phyloP scores from a whole-genome alignment of 129 eudicot species.

The Chrysanthemum makinoi region DNA sequence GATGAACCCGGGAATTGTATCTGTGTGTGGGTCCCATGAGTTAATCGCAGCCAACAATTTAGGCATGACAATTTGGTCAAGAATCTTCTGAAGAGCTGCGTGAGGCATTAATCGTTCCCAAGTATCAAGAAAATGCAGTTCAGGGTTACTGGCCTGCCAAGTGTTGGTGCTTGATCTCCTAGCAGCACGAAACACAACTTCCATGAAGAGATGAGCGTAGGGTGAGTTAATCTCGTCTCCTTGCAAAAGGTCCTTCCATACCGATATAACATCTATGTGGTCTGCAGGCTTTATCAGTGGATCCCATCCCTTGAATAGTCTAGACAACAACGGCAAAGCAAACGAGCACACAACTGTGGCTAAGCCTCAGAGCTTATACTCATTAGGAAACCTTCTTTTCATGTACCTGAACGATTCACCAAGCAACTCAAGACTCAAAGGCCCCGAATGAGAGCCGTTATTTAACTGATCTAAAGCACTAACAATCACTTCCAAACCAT shows the following conservation, averaged over 20 bases:
- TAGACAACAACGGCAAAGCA: constrained; percentile 60
- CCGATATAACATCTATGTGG: constrained; percentile 37
- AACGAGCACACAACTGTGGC: constrained; percentile 57
- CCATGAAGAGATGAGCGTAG: constrained; percentile 46
- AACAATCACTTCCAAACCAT: constrained; percentile 55
- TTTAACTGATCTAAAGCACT: constrained; percentile 44
- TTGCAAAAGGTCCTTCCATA: constrained; percentile 59
- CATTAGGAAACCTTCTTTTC: constrained; percentile 47
- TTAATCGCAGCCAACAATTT: constrained; percentile 67
- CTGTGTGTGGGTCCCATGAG: constrained; percentile 80
- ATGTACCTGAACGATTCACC: constrained; percentile 51
- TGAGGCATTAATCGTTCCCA: constrained; percentile 74
- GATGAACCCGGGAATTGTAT: constrained; percentile 91
- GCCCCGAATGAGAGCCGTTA: constrained; percentile 41
- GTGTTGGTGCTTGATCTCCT: constrained; percentile 67
- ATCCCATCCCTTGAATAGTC: constrained; percentile 73
- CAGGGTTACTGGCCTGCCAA: constrained; percentile 82
- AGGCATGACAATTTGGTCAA: constrained; percentile 64
- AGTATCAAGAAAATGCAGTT: constrained; percentile 60
- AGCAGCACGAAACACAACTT: constrained; percentile 76
- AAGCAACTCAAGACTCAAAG: constrained; percentile 61
- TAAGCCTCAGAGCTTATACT: constrained; percentile 53
- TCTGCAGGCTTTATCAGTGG: constrained; percentile 57
- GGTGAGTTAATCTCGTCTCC: constrained; percentile 49
- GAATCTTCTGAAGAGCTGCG: constrained; percentile 57